Evolutionary conservation across 1,139 yeast species (phyloP).

Genomic region (Maudiozyma humilis): DNA sequence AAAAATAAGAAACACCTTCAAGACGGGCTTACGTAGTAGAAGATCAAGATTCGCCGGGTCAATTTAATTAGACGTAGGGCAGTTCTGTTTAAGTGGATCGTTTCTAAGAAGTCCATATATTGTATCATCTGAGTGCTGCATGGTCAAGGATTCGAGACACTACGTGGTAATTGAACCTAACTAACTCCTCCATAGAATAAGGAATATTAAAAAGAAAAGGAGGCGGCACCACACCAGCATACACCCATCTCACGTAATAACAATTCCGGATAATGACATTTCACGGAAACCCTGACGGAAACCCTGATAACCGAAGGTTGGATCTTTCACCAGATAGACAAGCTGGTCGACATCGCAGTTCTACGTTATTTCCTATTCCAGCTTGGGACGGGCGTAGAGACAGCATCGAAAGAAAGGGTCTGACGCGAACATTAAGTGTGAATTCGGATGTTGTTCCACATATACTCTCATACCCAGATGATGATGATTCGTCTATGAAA

Average conservation of each 20-base stretch:
- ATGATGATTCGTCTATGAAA: slow-evolving; percentile 9
- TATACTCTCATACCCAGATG: slow-evolving; percentile 11
- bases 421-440: slow-evolving; percentile 15
- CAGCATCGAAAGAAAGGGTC: not conserved
- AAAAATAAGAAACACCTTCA: no score
- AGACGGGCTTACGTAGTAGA: not conserved
- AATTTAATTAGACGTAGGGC: no score
- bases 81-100: no score
- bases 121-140: no score
- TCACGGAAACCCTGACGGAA: not conserved
- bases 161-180: no score
- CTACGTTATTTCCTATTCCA: slow-evolving; percentile 6
- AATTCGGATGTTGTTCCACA: slow-evolving; percentile 22
- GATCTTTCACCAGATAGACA: not conserved
- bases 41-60: not conserved
- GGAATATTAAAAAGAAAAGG: no score
- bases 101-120: no score
- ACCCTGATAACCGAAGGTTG: not conserved
- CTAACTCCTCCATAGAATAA: no score
- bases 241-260: no score
- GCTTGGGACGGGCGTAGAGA: slow-evolving; percentile 1
- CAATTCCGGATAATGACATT: no score
- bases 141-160: no score
- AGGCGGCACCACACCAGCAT: no score
- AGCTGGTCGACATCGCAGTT: slow-evolving; percentile 5